phyloP scores from a whole-genome alignment of 352 stramenopile genomes.

The Salisapilia sapeloensis region DNA sequence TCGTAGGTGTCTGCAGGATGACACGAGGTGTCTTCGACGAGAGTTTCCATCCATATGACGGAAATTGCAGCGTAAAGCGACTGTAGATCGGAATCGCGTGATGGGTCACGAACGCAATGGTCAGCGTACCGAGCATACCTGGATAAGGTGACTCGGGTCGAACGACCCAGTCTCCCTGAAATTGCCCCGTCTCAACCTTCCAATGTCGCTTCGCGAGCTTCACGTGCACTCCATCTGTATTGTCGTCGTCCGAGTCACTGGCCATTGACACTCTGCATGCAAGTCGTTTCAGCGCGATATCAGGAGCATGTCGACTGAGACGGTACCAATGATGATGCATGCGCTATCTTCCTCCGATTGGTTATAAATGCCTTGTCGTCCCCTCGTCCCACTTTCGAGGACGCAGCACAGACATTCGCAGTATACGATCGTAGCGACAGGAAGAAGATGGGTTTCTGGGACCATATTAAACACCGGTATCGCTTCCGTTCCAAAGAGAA shows the following conservation, averaged over 20 bases:
- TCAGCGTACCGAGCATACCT: constrained; percentile 24
- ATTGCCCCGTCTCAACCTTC: constrained; percentile 29
- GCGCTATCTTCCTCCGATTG: too few species aligned
- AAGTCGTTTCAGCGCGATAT: too few species aligned
- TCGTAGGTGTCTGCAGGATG: constrained; percentile 15
- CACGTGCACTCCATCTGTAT: constrained; percentile 33
- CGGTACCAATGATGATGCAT: too few species aligned
- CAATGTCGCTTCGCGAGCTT: constrained; percentile 54
- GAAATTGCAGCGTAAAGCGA: constrained; percentile 27
- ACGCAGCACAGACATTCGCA: too few species aligned
- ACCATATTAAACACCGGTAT: constrained; percentile 9
- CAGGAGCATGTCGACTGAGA: too few species aligned
- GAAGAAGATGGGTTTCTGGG: constrained; percentile 1
- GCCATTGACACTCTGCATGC: too few species aligned
- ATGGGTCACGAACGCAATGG: constrained; percentile 28
- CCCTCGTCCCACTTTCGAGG: too few species aligned
- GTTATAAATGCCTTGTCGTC: too few species aligned
- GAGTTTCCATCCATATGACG: constrained; percentile 37
- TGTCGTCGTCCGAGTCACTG: constrained; percentile 9
- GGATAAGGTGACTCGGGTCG: constrained; percentile 28
- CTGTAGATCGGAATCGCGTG: constrained; percentile 16
- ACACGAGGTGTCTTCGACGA: constrained; percentile 6
- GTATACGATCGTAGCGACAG: too few species aligned
- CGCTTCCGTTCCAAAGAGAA: constrained; percentile 32
- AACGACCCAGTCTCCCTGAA: constrained; percentile 17